phyloP scores from a whole-genome alignment of 2,329 filamentous ascomycete species.

The Coleophoma eucalyptorum region DNA sequence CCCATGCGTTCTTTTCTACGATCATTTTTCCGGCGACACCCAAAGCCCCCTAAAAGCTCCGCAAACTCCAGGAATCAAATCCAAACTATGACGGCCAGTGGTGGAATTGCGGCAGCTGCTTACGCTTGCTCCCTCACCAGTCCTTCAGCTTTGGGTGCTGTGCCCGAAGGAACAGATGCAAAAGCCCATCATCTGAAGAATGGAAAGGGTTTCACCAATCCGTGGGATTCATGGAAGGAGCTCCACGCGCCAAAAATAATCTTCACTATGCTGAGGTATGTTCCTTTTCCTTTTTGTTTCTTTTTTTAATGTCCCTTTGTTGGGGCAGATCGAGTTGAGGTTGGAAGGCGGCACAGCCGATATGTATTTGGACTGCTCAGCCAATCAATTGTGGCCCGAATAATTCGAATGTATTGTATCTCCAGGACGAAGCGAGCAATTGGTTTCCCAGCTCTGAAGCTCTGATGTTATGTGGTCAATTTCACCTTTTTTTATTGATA shows the following conservation, averaged over 20 bases:
- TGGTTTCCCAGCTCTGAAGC: too few relatives aligned
- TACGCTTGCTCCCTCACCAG: constrained; percentile 20
- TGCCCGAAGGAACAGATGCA: constrained; percentile 29
- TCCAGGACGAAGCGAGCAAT: too few relatives aligned
- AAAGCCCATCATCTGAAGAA: constrained; percentile 47
- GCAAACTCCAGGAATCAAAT: constrained; percentile 4
- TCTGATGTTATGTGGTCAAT: too few relatives aligned
- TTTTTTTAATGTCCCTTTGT: background rate
- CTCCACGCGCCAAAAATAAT: constrained; percentile 27
- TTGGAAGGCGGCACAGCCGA: background rate
- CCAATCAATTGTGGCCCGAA: too few relatives aligned
- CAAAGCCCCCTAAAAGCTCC: constrained; percentile 3
- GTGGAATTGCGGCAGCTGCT: constrained; percentile 14
- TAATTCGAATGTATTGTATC: too few relatives aligned
- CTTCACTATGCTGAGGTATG: constrained; percentile 22
- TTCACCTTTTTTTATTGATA: background rate
- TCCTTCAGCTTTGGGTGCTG: constrained; percentile 19
- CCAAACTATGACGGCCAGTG: constrained; percentile 14
- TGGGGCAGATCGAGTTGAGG: background rate
- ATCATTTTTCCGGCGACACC: constrained; percentile 16
- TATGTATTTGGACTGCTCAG: background rate
- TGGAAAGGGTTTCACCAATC: constrained; percentile 52
- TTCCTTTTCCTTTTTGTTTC: background rate
- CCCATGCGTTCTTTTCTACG: constrained; percentile 41
- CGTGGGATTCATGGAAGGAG: constrained; percentile 48